Percentiles rank a stretch among this genome's conserved stretches.
Conservation (phyloP, 345 rosid genomes). For the Hypericum androsaemum region DNA sequence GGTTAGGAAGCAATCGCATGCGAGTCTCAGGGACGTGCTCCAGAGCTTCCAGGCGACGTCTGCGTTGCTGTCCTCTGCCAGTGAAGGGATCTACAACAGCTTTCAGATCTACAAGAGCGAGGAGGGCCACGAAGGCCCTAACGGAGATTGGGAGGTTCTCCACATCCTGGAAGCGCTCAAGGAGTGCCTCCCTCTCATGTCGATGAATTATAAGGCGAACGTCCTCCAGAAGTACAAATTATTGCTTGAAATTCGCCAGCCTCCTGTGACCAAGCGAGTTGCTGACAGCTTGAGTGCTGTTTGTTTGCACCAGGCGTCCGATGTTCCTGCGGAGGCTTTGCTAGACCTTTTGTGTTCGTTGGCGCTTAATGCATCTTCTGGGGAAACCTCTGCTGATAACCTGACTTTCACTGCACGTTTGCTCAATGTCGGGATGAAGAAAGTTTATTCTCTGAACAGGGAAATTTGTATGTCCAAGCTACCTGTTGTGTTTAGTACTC, state of each 20-base stretch:
- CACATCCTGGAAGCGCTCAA: slow-evolving; percentile 55
- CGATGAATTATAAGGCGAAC: slow-evolving; percentile 35
- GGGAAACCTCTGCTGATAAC: slow-evolving; percentile 60
- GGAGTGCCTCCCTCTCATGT: slow-evolving; percentile 72
- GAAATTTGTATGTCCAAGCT: slow-evolving; percentile 61
- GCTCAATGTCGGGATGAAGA: slow-evolving; percentile 64
- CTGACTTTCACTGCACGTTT: slow-evolving; percentile 67
- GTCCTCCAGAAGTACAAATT: slow-evolving; percentile 58
- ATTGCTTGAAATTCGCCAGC: slow-evolving; percentile 49
- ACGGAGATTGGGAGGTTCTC: slow-evolving; percentile 73
- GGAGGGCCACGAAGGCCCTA: slow-evolving; percentile 42
- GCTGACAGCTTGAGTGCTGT: slow-evolving; percentile 58
- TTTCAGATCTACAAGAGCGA: no score
- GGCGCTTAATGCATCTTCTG: slow-evolving; percentile 40
- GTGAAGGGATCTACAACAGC: slow-evolving; percentile 51
- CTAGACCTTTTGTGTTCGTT: slow-evolving; percentile 50
- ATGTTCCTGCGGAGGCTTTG: slow-evolving; percentile 59
- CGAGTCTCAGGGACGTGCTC: slow-evolving; percentile 46
- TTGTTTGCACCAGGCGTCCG: slow-evolving; percentile 41
- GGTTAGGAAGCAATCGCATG: slow-evolving; percentile 70
- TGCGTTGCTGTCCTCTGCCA: slow-evolving; percentile 35
- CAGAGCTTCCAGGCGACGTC: slow-evolving; percentile 46
- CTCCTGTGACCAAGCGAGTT: slow-evolving; percentile 55
- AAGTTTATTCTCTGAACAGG: slow-evolving; percentile 53
- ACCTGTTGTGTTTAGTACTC: slow-evolving; percentile 58